These are phyloP conservation scores for Colletotrichum chlorophyti DNA, from an alignment of 2,329 filamentous ascomycete species.

Conservation along the genomic window DNA sequence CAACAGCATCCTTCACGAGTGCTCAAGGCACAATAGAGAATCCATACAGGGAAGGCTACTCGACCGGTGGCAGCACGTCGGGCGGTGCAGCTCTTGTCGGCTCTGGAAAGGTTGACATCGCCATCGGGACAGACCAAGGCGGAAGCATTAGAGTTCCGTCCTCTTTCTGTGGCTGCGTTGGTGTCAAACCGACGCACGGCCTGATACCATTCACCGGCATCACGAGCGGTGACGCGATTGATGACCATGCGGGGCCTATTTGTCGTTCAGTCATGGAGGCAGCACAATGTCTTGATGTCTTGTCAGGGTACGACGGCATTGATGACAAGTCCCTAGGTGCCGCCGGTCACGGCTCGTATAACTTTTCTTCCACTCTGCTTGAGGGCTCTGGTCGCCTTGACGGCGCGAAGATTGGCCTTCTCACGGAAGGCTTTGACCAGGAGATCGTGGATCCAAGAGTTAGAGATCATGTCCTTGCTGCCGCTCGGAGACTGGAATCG, in stretches of 20 bases:
- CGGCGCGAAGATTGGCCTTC: constrained; percentile 48
- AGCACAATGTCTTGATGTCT: constrained; percentile 49
- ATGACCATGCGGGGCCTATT: constrained; percentile 57
- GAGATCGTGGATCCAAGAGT: constrained; percentile 47
- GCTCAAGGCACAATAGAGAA: constrained; percentile 55
- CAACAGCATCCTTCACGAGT: constrained; percentile 53
- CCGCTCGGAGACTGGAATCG: constrained; percentile 46
- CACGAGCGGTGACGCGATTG: constrained; percentile 53
- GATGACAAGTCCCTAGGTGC: constrained; percentile 51
- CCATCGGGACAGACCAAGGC: constrained; percentile 56
- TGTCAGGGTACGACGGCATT: constrained; percentile 55
- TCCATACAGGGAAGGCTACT: constrained; percentile 51
- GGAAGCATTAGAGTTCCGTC: constrained; percentile 54
- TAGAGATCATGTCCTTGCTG: constrained; percentile 46
- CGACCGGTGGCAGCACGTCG: constrained; percentile 55
- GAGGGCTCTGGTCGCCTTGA: constrained; percentile 32
- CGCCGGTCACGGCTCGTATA: constrained; percentile 36
- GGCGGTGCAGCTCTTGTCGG: constrained; percentile 54
- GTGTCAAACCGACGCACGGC: constrained; percentile 58
- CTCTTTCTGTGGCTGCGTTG: constrained; percentile 47
- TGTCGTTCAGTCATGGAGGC: constrained; percentile 46
- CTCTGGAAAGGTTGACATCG: constrained; percentile 48
- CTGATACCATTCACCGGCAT: constrained; percentile 59
- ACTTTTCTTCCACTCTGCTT: constrained; percentile 33
- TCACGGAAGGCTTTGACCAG: constrained; percentile 52